Evolutionary conservation across 495 filamentous ascomycete species (phyloP).

Genomic region (Penicillium coprophilum): DNA sequence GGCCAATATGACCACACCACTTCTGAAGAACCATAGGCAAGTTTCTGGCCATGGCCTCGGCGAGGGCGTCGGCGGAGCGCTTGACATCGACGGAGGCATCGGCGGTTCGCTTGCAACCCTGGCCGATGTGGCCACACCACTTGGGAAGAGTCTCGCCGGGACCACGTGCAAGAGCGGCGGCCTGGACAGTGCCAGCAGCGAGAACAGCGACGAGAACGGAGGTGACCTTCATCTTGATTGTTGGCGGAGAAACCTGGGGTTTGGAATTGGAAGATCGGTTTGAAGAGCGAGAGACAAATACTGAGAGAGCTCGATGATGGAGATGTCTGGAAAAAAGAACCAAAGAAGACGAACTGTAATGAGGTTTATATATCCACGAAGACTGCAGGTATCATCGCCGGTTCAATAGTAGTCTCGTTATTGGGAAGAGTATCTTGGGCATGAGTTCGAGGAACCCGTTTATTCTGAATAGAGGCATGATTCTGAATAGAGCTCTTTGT

Average conservation of each 20-base stretch:
- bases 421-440: slow-evolving; percentile 6
- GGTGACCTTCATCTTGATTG: slow-evolving; percentile 49
- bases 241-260: slow-evolving; percentile 5
- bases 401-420: background rate
- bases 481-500: slow-evolving; percentile 6
- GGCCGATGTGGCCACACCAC: slow-evolving; percentile 38
- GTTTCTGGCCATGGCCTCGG: slow-evolving; percentile 42
- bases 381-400: background rate
- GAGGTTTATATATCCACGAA: slow-evolving; percentile 2
- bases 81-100: slow-evolving; percentile 40
- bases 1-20: slow-evolving; percentile 43
- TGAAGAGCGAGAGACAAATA: slow-evolving; percentile 13
- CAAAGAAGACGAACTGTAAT: background rate
- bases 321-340: slow-evolving; percentile 8
- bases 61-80: slow-evolving; percentile 52
- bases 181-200: slow-evolving; percentile 38
- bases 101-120: slow-evolving; percentile 39
- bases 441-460: background rate
- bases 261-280: slow-evolving; percentile 8
- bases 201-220: slow-evolving; percentile 39
- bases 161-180: slow-evolving; percentile 20
- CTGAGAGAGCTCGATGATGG: slow-evolving; percentile 16
- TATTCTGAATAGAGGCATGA: background rate
- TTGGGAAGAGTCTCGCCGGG: slow-evolving; percentile 17
- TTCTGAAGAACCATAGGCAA: slow-evolving; percentile 30